phyloP scores from a whole-genome alignment of 768 basidiomycete species.

The Amanita exitialis region DNA sequence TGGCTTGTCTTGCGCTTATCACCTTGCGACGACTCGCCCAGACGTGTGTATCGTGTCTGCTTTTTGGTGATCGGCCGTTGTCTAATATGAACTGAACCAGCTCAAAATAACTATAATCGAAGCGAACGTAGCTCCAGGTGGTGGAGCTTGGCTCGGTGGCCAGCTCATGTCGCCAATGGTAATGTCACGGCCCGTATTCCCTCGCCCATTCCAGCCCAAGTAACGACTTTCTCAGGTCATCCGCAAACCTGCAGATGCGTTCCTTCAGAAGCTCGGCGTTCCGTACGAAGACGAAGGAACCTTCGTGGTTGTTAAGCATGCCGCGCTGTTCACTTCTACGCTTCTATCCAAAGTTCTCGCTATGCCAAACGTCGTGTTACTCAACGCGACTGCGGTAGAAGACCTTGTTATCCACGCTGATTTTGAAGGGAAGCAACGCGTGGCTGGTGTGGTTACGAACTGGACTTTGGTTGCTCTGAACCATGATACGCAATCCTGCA shows the following conservation, averaged over 20 bases:
- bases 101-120: slow-evolving; percentile 54
- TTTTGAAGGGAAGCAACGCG: slow-evolving; percentile 38
- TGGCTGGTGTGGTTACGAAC: slow-evolving; percentile 42
- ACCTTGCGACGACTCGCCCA: slow-evolving; percentile 55
- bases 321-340: slow-evolving; percentile 74
- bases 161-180: slow-evolving; percentile 79
- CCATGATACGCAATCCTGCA: slow-evolving; percentile 72
- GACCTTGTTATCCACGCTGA: slow-evolving; percentile 65
- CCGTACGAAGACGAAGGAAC: slow-evolving; percentile 70
- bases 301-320: slow-evolving; percentile 76
- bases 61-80: neutral
- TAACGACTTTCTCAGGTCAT: slow-evolving; percentile 38
- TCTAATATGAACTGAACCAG: slow-evolving; percentile 12
- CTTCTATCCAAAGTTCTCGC: slow-evolving; percentile 61
- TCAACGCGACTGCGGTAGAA: slow-evolving; percentile 78
- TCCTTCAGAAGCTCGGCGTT: slow-evolving; percentile 60
- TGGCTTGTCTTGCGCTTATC: slow-evolving; percentile 68
- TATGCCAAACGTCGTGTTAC: slow-evolving; percentile 60
- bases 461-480: slow-evolving; percentile 42
- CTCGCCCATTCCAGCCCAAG: neutral
- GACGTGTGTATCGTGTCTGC: slow-evolving; percentile 30
- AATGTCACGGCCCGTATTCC: neutral
- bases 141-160: slow-evolving; percentile 72
- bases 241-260: slow-evolving; percentile 66
- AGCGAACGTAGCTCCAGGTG: slow-evolving; percentile 72